Evolutionary conservation across 2,329 filamentous ascomycete species (phyloP).

Genomic region (Aspergillus unguis): DNA sequence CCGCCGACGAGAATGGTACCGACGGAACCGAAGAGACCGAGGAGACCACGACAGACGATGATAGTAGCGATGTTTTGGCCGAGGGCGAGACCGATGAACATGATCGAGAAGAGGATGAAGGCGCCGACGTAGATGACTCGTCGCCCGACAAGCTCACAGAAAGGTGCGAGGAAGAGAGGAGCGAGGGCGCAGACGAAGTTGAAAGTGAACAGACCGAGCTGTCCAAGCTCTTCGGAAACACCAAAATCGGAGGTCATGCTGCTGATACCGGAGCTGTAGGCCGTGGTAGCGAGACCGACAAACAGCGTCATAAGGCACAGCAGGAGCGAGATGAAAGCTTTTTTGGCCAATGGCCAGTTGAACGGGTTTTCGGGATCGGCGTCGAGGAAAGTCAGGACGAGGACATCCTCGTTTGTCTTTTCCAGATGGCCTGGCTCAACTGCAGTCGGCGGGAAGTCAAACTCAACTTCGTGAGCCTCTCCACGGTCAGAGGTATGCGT

Average conservation of each 20-base stretch:
- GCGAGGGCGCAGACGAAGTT: constrained; percentile 50
- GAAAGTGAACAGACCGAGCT: constrained; percentile 51
- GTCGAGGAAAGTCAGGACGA: constrained; percentile 47
- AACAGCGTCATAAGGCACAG: constrained; percentile 54
- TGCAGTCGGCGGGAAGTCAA: constrained; percentile 50
- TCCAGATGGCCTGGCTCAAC: constrained; percentile 40
- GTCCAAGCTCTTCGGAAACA: constrained; percentile 42
- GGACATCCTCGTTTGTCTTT: constrained; percentile 42
- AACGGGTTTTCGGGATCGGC: constrained; percentile 52
- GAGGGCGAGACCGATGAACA: constrained; percentile 49
- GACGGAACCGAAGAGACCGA: constrained; percentile 51
- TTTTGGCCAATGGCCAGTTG: constrained; percentile 48
- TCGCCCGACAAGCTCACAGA: constrained; percentile 50
- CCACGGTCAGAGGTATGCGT: constrained; percentile 16
- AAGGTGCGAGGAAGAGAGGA: constrained; percentile 49
- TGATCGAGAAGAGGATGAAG: constrained; percentile 46
- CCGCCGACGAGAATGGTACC: constrained; percentile 51
- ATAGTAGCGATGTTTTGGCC: constrained; percentile 50
- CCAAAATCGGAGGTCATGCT: constrained; percentile 47
- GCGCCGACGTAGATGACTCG: constrained; percentile 47
- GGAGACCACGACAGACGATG: constrained; percentile 46
- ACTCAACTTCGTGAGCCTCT: constrained; percentile 39
- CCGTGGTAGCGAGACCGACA: constrained; percentile 54
- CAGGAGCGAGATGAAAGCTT: constrained; percentile 46
- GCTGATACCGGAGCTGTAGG: constrained; percentile 50